phyloP scores from a whole-genome alignment of 2,329 filamentous ascomycete genomes.

The Arthroderma sp. region DNA sequence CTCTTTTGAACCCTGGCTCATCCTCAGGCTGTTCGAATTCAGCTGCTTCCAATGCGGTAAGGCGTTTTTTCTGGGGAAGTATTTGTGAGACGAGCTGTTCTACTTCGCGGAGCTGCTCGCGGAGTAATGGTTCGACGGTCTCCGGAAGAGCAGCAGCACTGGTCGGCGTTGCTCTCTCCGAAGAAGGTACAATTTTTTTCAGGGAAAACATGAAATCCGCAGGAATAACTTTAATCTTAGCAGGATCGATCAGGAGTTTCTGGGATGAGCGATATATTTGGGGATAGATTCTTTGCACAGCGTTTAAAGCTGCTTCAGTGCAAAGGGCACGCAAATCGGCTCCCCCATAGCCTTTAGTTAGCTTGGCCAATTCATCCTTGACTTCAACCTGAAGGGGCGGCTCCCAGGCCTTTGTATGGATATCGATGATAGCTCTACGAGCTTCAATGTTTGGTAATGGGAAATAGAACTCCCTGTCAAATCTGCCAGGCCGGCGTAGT shows the following conservation, averaged over 20 bases:
- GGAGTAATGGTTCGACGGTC: slow-evolving; percentile 67
- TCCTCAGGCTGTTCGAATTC: slow-evolving; percentile 77
- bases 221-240: slow-evolving; percentile 71
- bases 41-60: slow-evolving; percentile 84
- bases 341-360: slow-evolving; percentile 93
- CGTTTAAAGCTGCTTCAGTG: slow-evolving; percentile 89
- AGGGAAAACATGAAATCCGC: slow-evolving; percentile 96
- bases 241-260: slow-evolving; percentile 77
- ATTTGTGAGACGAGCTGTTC: slow-evolving; percentile 57
- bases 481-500: slow-evolving; percentile 90
- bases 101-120: slow-evolving; percentile 57
- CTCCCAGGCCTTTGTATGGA: slow-evolving; percentile 91
- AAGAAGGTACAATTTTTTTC: slow-evolving; percentile 92
- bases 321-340: slow-evolving; percentile 87
- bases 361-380: slow-evolving; percentile 65
- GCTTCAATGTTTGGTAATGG: slow-evolving; percentile 72
- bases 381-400: slow-evolving; percentile 59
- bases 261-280: slow-evolving; percentile 88
- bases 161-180: slow-evolving; percentile 75
- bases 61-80: slow-evolving; percentile 71
- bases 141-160: slow-evolving; percentile 70
- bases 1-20: slow-evolving; percentile 71
- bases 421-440: slow-evolving; percentile 77
- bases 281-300: slow-evolving; percentile 87
- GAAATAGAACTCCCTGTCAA: slow-evolving; percentile 97